Conservation (phyloP, 1,139 yeast genomes). For the Taphrina sp. region DNA sequence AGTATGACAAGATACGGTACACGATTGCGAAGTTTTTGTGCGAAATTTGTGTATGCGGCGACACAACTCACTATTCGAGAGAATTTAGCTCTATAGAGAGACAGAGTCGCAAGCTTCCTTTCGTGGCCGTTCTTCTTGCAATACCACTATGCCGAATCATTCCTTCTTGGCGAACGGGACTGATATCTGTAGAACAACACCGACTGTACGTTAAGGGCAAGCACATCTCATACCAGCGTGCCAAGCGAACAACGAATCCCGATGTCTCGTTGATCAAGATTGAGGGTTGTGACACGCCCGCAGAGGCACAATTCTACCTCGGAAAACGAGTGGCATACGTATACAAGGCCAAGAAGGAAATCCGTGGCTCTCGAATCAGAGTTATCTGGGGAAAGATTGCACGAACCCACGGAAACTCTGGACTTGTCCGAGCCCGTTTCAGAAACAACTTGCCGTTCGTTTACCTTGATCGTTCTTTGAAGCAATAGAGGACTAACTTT, state of each 20-base stretch:
- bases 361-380: conserved; percentile 98
- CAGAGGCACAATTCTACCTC: conserved; percentile 97
- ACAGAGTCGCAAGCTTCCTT: too few relatives aligned
- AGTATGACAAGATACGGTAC: too few relatives aligned
- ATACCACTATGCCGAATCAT: too few relatives aligned
- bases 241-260: conserved; percentile 98
- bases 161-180: too few relatives aligned
- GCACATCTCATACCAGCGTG: conserved; percentile 99
- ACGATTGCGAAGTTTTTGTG: too few relatives aligned
- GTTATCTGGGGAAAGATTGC: conserved; percentile 97
- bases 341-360: conserved; percentile 97
- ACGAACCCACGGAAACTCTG: conserved; percentile 99
- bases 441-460: conserved; percentile 86
- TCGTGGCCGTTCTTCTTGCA: too few relatives aligned
- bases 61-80: too few relatives aligned
- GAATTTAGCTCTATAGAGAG: too few relatives aligned
- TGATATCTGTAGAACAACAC: conserved; percentile 21
- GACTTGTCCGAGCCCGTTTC: conserved; percentile 98
- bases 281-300: conserved; percentile 84
- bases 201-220: conserved; percentile 99
- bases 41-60: too few relatives aligned
- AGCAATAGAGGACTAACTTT: too few relatives aligned
- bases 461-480: not conserved
- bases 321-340: conserved; percentile 99
- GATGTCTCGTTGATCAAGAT: conserved; percentile 93